Conservation (phyloP, 495 filamentous ascomycete genomes). For the Emericellopsis terricola region DNA sequence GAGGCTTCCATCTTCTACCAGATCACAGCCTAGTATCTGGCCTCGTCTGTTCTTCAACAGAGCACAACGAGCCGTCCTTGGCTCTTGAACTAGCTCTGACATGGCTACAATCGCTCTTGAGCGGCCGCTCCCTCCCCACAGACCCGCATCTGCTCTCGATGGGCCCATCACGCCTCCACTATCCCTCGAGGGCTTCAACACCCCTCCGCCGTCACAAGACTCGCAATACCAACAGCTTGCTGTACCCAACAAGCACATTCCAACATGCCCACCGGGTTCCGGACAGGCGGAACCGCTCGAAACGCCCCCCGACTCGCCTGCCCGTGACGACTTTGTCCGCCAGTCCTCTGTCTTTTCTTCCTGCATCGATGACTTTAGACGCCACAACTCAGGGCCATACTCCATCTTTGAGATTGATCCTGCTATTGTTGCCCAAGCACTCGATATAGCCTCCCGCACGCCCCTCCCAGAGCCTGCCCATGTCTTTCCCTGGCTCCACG, state of each 20-base stretch:
- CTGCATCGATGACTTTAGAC: constrained; percentile 40
- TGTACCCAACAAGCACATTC: not conserved
- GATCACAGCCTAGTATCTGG: no score
- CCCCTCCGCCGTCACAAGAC: not conserved
- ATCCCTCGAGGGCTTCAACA: not conserved
- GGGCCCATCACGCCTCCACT: not conserved
- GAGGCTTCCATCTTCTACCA: no score
- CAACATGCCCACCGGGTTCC: not conserved
- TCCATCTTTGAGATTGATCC: constrained; percentile 59
- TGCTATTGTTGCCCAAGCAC: constrained; percentile 44
- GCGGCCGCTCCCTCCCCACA: not conserved
- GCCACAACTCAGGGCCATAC: constrained; percentile 34
- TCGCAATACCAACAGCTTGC: not conserved
- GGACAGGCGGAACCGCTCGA: not conserved
- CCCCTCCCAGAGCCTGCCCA: constrained; percentile 63
- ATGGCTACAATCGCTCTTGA: not conserved
- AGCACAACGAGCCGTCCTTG: no score
- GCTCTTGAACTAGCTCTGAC: no score
- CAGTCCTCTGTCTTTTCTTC: constrained; percentile 55
- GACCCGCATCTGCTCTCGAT: not conserved
- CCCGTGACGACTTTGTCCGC: constrained; percentile 2
- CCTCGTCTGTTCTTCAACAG: no score
- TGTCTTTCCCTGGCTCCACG: constrained; percentile 97
- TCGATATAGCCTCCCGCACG: constrained; percentile 58
- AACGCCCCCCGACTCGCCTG: constrained; percentile 1